Base-by-base conservation (phyloP, 108 stramenopile species). In the Skeletonema marinoi region DNA sequence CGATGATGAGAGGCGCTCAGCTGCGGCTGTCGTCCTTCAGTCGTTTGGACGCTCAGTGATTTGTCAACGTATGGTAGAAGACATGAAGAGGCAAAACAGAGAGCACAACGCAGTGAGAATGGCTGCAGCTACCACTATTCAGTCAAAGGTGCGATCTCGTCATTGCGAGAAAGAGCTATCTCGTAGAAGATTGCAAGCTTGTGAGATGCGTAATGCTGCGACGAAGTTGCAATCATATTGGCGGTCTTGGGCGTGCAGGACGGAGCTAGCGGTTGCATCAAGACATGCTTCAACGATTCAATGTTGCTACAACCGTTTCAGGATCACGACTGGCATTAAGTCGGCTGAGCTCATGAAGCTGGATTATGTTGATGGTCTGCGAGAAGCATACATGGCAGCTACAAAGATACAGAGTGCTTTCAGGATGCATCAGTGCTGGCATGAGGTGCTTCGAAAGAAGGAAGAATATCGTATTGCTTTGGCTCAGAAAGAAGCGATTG, bases 361-460 rank as follows among this genome's bases (percentile, higher is more conserved):
- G 50, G 9, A 1, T 14, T 50, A 50, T 50, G 50, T 16, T 19
- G n/a, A 50, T 12, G 50, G 1, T 6, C 50, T 50, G 5, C 50
- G 17, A 3, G n/a, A 31, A 30, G 8, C 3, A 0, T 62, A 14
- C 2, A 4, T 16, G n/a, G 68, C 76, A 5, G 51, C 63, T 0
- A 70, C 62, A 2, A 77, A 62, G 62, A 69, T 77, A 11, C 76
- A 77, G 21, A 21, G 54, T 32, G 58, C 36, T 21, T 21, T 12
- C 32, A 0, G 19, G 11, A 14, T 32, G 32, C 39, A 44, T 17
- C n/a, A n/a, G 14, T 31, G 70, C 13, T 3, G 32, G 16, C 9
- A 10, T 25, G 17, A 41, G 11, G 13, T 33, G 1, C 70, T 35
- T 2, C 16, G 10, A n/a, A 29, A 54, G 17, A 19, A 46, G 51